Base-by-base conservation (phyloP, 2,329 filamentous ascomycete species). In the Fusarium sarcochroum region DNA sequence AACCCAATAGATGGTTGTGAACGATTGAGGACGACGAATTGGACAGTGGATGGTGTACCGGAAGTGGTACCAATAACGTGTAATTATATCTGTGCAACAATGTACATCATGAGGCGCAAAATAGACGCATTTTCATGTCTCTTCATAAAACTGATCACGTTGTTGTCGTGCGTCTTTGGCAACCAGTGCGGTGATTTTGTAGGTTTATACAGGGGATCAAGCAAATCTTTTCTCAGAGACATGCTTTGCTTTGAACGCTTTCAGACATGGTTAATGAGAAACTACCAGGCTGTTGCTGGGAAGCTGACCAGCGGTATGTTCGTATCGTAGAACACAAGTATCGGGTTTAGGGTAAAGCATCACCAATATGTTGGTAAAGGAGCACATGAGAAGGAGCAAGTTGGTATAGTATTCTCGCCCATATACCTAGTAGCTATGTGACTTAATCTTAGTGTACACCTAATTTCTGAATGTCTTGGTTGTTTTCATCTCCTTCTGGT, bases 81-180 rank as follows among this genome's bases (percentile, higher is more conserved):
- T 77, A 77, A 73, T 76, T 76, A 76, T 77, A 76, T 67, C 62
- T 76, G 70, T 74, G 70, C 66, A 74, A 61, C 63, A 68, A 68
- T 76, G 73, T 77, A 77, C 69, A 76, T 77, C 70, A 76, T 65
- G 69, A 75, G 62, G 66, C 69, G 68, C 68, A 73, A 73, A 73
- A 73, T 68, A 74, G 62, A 75, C 71, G 58, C 68, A 70, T 62
- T 65, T 70, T 50, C 58, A 55, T 73, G 62, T 69, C 68, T 57
- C 50, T 63, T 63, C 21, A 35, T 23, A 5, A 23, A 45, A 35
- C 27, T 18, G 25, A 40, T 10, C 7, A 32, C 27, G 25, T 15
- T 40, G 7, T 34, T 18, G 17, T 27, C 14, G 21, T 37, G 30
- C 13, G 7, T 25, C 10, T 13, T n/a, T 27, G n/a, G 13, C 17